Base-by-base conservation (phyloP, 2,329 filamentous ascomycete genomes). In the Epichloe sylvatica region DNA sequence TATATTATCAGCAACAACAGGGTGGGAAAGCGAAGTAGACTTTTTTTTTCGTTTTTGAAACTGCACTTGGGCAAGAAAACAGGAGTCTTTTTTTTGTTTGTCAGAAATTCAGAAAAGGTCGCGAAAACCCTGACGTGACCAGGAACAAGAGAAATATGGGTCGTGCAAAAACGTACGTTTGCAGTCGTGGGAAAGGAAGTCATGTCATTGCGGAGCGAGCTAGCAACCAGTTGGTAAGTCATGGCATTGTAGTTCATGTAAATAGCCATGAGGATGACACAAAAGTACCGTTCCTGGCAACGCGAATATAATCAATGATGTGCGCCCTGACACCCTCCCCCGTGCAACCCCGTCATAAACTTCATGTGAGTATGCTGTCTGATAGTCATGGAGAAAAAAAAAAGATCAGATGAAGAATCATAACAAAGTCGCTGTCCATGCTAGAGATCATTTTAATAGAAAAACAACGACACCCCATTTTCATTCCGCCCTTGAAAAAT, bases 1-100 rank as follows among this genome's bases (percentile, higher is more conserved):
- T 76, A n/a, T 77, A 77, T 55, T 57, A 68, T 46, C 58, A 66
- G 39, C 59, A 66, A 51, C 63, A 67, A 50, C 61, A 64, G 48
- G 19, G 35, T 23, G 35, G 12, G 9, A 37, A 39, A 17, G 6
- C 46, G 3, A 36, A 34, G 1, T 45, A 45, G n/a, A 45, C 2
- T 1, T 30, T 17, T 45, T 45, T 13, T 23, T 23, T 1, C 21
- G 21, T 5, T 3, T 30, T 25, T 4, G 2, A 3, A n/a, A 17
- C 15, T 17, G 17, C 4, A 40, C n/a, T 23, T 40, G 19, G 38
- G 11, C 11, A 11, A 40, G 15, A 40, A 30, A 11, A 30, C 8
- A 30, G 3, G 30, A 11, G 30, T 30, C 8, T 30, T 30, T 9
- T 25, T 30, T 30, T 9, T 9, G 2, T 25, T 25, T 23, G 0